Percentiles rank a stretch among this genome's conserved stretches.
phyloP scores from a whole-genome alignment of 2,329 filamentous ascomycete genomes.

The Lojkania enalia region DNA sequence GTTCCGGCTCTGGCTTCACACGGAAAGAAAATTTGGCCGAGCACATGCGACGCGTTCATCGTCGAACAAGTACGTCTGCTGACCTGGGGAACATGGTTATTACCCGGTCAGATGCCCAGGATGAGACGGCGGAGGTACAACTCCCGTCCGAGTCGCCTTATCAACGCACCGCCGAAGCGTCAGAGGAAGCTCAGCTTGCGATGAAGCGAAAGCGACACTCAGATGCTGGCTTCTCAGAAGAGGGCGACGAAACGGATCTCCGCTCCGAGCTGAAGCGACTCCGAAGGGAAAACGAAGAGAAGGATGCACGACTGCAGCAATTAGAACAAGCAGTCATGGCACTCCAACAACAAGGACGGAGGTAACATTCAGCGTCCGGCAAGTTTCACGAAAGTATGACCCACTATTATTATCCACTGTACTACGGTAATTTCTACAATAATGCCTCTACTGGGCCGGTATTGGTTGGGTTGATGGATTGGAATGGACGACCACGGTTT shows the following conservation, averaged over 20 bases:
- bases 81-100: constrained; percentile 40
- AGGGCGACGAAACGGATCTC: constrained; percentile 35
- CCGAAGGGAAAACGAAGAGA: constrained; percentile 46
- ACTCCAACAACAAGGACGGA: constrained; percentile 36
- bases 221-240: constrained; percentile 26
- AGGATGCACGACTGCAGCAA: constrained; percentile 42
- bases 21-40: constrained; percentile 93
- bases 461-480: constrained; percentile 8
- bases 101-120: constrained; percentile 24
- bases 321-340: constrained; percentile 41
- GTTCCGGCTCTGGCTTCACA: constrained; percentile 86
- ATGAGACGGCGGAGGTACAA: constrained; percentile 25
- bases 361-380: constrained; percentile 14
- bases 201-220: constrained; percentile 41
- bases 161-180: constrained; percentile 20
- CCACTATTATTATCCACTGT: constrained; percentile 9
- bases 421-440: constrained; percentile 12
- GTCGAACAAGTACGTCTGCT: constrained; percentile 41
- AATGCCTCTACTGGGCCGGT: no score
- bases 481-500: background rate
- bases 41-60: constrained; percentile 86
- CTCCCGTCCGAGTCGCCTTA: constrained; percentile 31
- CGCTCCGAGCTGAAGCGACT: constrained; percentile 47
- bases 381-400: constrained; percentile 17
- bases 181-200: constrained; percentile 25